phyloP scores from a whole-genome alignment of 2,329 filamentous ascomycete species.

The Chaetomium sp. region DNA sequence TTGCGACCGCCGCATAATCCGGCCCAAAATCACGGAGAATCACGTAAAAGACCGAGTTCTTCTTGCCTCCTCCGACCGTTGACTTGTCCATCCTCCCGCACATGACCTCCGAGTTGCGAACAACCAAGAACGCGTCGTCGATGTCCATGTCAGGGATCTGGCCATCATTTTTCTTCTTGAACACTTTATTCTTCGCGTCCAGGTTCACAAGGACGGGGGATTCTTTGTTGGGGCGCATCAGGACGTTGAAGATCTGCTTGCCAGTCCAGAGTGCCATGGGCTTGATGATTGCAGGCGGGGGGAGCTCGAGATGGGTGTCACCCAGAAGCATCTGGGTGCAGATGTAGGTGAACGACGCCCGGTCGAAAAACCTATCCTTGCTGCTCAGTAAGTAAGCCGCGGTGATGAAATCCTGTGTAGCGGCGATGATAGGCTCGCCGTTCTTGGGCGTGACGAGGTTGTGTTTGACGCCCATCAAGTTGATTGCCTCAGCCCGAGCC shows the following conservation, averaged over 20 bases:
- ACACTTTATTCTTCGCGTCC: slow-evolving; percentile 88
- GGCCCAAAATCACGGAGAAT: slow-evolving; percentile 94
- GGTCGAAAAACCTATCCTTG: slow-evolving; percentile 91
- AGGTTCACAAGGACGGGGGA: slow-evolving; percentile 85
- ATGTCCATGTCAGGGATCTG: slow-evolving; percentile 72
- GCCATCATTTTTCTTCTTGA: slow-evolving; percentile 62
- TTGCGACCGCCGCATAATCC: slow-evolving; percentile 81
- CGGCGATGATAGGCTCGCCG: slow-evolving; percentile 95
- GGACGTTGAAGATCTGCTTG: slow-evolving; percentile 91
- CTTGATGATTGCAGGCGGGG: slow-evolving; percentile 82
- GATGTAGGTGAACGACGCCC: slow-evolving; percentile 83
- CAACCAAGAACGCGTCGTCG: slow-evolving; percentile 87
- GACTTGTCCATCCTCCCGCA: slow-evolving; percentile 98
- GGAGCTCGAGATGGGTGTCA: slow-evolving; percentile 76
- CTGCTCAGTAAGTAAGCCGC: slow-evolving; percentile 87
- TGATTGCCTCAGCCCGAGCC: slow-evolving; percentile 90
- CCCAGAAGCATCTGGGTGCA: slow-evolving; percentile 84
- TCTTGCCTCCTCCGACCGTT: slow-evolving; percentile 95
- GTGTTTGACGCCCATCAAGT: slow-evolving; percentile 96
- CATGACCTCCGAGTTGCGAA: slow-evolving; percentile 97
- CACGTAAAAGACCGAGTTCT: slow-evolving; percentile 96
- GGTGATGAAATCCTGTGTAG: slow-evolving; percentile 99
- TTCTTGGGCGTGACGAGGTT: slow-evolving; percentile 96
- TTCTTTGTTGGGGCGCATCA: slow-evolving; percentile 86
- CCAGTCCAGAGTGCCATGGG: slow-evolving; percentile 91